These are phyloP conservation scores for Tagetes patula DNA, from an alignment of 129 eudicot genomes.

Conservation along the genomic window DNA sequence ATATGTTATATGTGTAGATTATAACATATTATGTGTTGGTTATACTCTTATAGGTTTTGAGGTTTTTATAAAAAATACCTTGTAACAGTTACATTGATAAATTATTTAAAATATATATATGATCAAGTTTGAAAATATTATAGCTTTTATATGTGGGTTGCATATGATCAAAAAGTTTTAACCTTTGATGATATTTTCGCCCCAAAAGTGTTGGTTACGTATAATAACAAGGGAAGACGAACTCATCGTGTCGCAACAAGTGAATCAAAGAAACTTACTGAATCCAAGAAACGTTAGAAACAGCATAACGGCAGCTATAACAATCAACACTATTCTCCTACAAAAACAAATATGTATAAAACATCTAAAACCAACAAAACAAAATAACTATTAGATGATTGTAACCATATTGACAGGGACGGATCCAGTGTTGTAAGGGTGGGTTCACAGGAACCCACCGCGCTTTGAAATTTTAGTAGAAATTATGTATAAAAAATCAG, in stretches of 20 bases:
- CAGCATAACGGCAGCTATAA: constrained; percentile 83
- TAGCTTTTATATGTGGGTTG: not conserved
- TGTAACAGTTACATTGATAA: too few relatives aligned
- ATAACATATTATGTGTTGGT: too few relatives aligned
- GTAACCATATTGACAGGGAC: too few relatives aligned
- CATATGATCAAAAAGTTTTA: not conserved
- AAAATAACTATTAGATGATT: not conserved
- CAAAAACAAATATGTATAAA: constrained; percentile 26
- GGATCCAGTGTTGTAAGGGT: too few relatives aligned
- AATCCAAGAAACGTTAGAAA: constrained; percentile 80
- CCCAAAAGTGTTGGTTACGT: not conserved
- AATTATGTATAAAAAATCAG: too few relatives aligned
- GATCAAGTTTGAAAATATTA: too few relatives aligned
- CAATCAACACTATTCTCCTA: constrained; percentile 81
- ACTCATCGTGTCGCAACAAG: not conserved
- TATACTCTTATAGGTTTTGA: too few relatives aligned
- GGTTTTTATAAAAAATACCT: too few relatives aligned
- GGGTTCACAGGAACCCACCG: too few relatives aligned
- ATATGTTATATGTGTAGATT: not conserved
- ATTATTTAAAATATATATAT: too few relatives aligned
- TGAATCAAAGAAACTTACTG: constrained; percentile 46
- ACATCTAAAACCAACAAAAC: not conserved
- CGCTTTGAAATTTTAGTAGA: too few relatives aligned
- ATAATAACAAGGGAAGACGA: too few relatives aligned
- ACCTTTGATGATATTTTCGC: not conserved